Conservation (phyloP, 2,329 filamentous ascomycete species). For the Aspergillus vadensis region DNA sequence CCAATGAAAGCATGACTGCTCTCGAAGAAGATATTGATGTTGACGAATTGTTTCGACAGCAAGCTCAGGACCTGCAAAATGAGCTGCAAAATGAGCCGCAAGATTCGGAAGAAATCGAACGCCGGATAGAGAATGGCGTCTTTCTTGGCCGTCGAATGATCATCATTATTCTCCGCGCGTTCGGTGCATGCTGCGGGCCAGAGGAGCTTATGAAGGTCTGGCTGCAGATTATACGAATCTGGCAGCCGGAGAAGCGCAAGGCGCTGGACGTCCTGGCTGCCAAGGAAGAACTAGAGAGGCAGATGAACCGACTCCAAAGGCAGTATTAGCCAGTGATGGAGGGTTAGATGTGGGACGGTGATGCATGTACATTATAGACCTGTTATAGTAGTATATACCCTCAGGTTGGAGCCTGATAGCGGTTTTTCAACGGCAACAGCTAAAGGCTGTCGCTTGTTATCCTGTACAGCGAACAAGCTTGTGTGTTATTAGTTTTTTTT, state of each 20-base stretch:
- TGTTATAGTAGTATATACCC: slow-evolving; percentile 22
- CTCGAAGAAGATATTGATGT: not conserved
- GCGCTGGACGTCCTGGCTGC: slow-evolving; percentile 39
- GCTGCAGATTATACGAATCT: slow-evolving; percentile 43
- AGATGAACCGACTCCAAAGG: slow-evolving; percentile 29
- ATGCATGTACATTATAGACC: slow-evolving; percentile 34
- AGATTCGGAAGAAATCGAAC: slow-evolving; percentile 27
- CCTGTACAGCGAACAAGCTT: slow-evolving; percentile 12
- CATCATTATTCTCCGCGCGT: slow-evolving; percentile 42
- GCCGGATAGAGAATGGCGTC: slow-evolving; percentile 41
- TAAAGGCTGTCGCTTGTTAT: not conserved
- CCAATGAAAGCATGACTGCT: slow-evolving; percentile 12
- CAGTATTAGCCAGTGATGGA: not conserved
- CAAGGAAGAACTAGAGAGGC: slow-evolving; percentile 41
- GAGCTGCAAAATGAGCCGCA: slow-evolving; percentile 10
- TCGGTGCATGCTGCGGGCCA: slow-evolving; percentile 40
- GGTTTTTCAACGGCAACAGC: slow-evolving; percentile 5
- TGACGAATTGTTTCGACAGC: slow-evolving; percentile 17
- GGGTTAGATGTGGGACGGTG: slow-evolving; percentile 1
- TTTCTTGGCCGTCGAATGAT: slow-evolving; percentile 46
- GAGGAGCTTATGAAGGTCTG: slow-evolving; percentile 42
- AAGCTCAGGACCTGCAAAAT: slow-evolving; percentile 6
- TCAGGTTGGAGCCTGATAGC: slow-evolving; percentile 13
- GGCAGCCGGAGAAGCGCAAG: slow-evolving; percentile 41
- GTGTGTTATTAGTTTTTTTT: not conserved